Evolutionary conservation across 2,329 filamentous ascomycete species (phyloP).

Genomic region (Fusarium equiseti): DNA sequence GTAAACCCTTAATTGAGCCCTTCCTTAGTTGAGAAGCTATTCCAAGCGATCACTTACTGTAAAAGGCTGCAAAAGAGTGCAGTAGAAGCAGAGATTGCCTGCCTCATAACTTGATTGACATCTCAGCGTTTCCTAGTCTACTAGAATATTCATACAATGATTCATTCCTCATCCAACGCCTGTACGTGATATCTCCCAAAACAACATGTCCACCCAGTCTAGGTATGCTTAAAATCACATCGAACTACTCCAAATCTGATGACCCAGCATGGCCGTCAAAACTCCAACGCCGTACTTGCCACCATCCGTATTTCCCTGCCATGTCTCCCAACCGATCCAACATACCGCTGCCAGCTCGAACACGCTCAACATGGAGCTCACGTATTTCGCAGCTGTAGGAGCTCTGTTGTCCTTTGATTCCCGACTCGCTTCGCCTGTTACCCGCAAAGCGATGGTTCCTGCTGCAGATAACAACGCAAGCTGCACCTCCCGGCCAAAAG

Average conservation of each 20-base stretch:
- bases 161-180: conserved; percentile 24
- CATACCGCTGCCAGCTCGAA: conserved; percentile 51
- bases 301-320: conserved; percentile 43
- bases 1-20: not conserved
- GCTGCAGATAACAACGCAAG: conserved; percentile 46
- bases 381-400: conserved; percentile 39
- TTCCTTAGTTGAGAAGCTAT: not conserved
- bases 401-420: conserved; percentile 21
- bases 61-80: not conserved
- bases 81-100: not conserved
- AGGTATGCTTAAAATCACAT: conserved; percentile 25
- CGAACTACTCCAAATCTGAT: conserved; percentile 46
- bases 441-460: conserved; percentile 49
- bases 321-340: conserved; percentile 52
- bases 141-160: conserved; percentile 14
- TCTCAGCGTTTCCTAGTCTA: not conserved
- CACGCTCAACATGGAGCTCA: conserved; percentile 49
- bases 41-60: not conserved
- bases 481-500: conserved; percentile 47
- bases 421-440: conserved; percentile 46
- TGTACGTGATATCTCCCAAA: conserved; percentile 23
- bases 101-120: not conserved
- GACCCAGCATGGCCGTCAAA: conserved; percentile 50
- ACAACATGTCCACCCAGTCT: conserved; percentile 3
- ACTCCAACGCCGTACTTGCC: conserved; percentile 47